A percentile compares a stretch with the other conserved stretches of the same genome.
Evolutionary conservation across 441 rosid genomes (phyloP).

Genomic region (Populus trichocarpa): DNA sequence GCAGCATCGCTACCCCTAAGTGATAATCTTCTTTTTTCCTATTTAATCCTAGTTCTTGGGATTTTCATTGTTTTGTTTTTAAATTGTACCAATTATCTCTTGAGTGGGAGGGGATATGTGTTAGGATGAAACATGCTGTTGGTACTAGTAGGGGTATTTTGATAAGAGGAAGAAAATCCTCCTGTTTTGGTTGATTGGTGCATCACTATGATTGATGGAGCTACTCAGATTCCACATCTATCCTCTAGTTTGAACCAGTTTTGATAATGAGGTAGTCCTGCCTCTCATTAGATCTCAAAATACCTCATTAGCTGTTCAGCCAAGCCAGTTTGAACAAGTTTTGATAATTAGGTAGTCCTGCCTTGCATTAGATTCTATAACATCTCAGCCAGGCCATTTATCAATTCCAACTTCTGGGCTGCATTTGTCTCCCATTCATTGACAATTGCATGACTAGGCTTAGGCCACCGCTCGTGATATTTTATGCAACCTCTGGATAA

Average conservation of each 20-base stretch:
- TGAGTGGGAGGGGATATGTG: no score
- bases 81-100: no score
- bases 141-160: no score
- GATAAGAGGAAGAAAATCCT: not conserved
- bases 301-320: no score
- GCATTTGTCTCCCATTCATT: not conserved
- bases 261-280: not conserved
- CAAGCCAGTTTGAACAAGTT: not conserved
- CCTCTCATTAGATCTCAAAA: not conserved
- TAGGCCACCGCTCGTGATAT: no score
- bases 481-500: no score
- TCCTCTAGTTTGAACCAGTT: not conserved
- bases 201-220: not conserved
- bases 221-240: not conserved
- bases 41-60: no score
- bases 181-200: not conserved
- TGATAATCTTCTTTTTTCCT: no score
- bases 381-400: not conserved
- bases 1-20: no score
- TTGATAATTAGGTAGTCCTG: slow-evolving; percentile 3
- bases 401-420: not conserved
- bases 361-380: not conserved
- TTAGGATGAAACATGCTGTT: no score
- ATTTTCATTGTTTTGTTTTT: no score
- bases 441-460: no score